phyloP scores from a whole-genome alignment of 148 eudicot species.

The Camellia sinensis region DNA sequence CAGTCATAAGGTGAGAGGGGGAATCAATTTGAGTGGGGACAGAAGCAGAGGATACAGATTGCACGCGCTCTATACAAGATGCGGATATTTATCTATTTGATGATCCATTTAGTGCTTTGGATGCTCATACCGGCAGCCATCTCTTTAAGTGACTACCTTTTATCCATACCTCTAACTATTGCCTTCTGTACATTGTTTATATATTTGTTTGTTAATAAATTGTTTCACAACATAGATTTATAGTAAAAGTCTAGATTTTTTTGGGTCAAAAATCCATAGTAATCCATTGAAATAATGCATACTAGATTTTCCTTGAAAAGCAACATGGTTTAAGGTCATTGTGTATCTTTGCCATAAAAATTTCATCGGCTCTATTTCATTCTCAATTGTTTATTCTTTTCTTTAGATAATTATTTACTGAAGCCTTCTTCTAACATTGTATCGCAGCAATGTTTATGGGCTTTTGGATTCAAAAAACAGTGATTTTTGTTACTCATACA shows the following conservation, averaged over 20 bases:
- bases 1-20: slow-evolving; percentile 56
- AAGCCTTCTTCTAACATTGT: not conserved
- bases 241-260: too few species aligned
- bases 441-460: slow-evolving; percentile 52
- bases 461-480: slow-evolving; percentile 45
- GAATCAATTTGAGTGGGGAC: slow-evolving; percentile 67
- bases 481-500: slow-evolving; percentile 61
- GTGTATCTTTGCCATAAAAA: not conserved
- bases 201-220: not conserved
- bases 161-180: not conserved
- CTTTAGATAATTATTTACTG: not conserved
- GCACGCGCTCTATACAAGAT: slow-evolving; percentile 52
- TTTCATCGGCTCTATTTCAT: not conserved
- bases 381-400: not conserved
- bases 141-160: slow-evolving; percentile 41
- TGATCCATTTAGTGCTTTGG: slow-evolving; percentile 67
- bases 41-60: slow-evolving; percentile 59
- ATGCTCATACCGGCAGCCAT: slow-evolving; percentile 62
- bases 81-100: slow-evolving; percentile 56
- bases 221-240: too few species aligned
- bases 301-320: not conserved
- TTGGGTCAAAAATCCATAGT: too few species aligned
- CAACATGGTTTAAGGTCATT: not conserved
- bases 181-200: not conserved
- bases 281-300: not conserved